phyloP scores from a whole-genome alignment of 176 grass and related monocot genomes.

The Elymus sibiricus region DNA sequence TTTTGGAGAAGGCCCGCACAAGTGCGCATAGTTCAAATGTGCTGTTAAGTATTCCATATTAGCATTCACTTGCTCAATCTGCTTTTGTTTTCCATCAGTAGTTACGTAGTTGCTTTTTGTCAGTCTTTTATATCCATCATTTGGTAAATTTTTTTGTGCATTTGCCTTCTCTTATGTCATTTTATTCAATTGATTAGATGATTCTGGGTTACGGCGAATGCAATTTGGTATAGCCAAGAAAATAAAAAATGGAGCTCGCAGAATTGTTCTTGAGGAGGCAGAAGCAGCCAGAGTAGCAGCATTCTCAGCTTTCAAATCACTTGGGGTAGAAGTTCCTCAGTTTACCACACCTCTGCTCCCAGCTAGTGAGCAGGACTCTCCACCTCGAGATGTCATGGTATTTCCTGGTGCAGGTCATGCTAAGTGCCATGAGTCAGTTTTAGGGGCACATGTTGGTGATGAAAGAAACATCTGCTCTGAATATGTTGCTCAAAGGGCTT shows the following conservation, averaged over 20 bases:
- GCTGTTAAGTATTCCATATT: neutral
- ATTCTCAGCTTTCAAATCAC: constrained; percentile 90
- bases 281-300: constrained; percentile 87
- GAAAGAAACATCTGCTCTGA: constrained; percentile 23
- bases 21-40: neutral
- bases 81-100: neutral
- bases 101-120: neutral
- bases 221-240: constrained; percentile 91
- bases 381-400: constrained; percentile 23
- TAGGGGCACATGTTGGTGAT: constrained; percentile 20
- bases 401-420: constrained; percentile 34
- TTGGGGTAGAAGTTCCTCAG: constrained; percentile 83
- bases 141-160: neutral
- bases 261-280: constrained; percentile 94
- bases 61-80: neutral
- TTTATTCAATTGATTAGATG: constrained; percentile 39
- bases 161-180: constrained; percentile 20
- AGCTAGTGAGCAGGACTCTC: constrained; percentile 37
- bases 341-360: constrained; percentile 60
- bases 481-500: constrained; percentile 32
- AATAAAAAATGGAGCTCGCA: constrained; percentile 93
- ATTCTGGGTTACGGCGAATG: constrained; percentile 52
- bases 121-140: neutral
- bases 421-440: constrained; percentile 34
- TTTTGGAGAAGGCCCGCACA: neutral